Evolutionary conservation across 1,139 yeast genomes (phyloP).

Genomic region (Geotrichum australiense): DNA sequence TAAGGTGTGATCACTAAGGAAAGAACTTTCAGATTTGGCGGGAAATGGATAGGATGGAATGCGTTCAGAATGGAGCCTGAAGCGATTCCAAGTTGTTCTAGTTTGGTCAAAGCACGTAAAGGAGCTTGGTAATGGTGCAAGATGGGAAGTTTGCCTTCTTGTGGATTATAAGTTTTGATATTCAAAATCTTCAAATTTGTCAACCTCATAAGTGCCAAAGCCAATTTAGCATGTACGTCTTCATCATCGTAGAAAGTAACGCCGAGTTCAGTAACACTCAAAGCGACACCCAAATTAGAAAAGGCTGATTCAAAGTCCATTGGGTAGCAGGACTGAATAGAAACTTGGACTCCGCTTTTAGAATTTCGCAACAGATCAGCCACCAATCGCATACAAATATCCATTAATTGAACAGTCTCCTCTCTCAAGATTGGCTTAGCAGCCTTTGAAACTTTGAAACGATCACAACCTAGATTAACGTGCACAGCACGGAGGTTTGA

Average conservation of each 20-base stretch:
- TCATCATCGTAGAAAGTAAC: conserved; percentile 11
- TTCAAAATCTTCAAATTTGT: conserved; percentile 11
- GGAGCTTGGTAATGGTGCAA: conserved; percentile 16
- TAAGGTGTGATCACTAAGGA: conserved; percentile 14
- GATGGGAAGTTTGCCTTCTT: conserved; percentile 9
- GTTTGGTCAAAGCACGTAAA: conserved; percentile 10
- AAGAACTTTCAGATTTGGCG: conserved; percentile 10
- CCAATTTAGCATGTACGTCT: conserved; percentile 10
- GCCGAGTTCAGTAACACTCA: conserved; percentile 12
- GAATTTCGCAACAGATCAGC: conserved; percentile 11
- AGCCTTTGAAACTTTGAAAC: conserved; percentile 14
- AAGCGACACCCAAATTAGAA: conserved; percentile 9
- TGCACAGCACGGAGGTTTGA: conserved; percentile 10
- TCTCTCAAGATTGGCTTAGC: conserved; percentile 8
- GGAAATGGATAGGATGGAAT: conserved; percentile 15
- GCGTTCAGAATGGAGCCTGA: conserved; percentile 14
- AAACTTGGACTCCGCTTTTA: conserved; percentile 6
- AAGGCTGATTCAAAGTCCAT: conserved; percentile 12
- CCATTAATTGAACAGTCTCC: conserved; percentile 13
- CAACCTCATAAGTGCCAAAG: conserved; percentile 7
- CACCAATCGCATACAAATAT: conserved; percentile 7
- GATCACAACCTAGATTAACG: conserved; percentile 13
- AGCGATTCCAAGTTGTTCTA: conserved; percentile 15
- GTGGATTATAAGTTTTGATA: conserved; percentile 13
- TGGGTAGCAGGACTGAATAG: conserved; percentile 15